Evolutionary conservation across 2,329 filamentous ascomycete genomes (phyloP).

Genomic region (Ophiocordyceps camponoti-floridani): DNA sequence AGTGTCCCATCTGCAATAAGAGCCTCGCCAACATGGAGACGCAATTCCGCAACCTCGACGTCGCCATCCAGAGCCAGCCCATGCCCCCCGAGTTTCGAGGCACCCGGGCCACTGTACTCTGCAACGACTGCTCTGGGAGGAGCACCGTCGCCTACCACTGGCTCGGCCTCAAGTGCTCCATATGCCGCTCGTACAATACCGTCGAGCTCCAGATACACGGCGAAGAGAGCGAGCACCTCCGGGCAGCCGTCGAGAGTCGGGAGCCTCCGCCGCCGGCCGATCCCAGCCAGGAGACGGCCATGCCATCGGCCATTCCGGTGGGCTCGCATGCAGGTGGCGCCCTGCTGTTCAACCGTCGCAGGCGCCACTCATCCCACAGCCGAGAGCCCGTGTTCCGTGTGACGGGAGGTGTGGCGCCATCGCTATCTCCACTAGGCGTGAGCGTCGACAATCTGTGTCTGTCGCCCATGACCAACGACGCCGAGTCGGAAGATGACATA

Average conservation of each 20-base stretch:
- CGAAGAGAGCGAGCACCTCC: constrained; percentile 11
- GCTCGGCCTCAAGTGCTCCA: constrained; percentile 77
- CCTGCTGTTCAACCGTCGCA: constrained; percentile 10
- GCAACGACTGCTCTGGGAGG: constrained; percentile 87
- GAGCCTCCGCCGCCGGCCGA: constrained; percentile 1
- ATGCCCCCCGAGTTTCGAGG: constrained; percentile 76
- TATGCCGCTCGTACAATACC: constrained; percentile 54
- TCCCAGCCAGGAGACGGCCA: constrained; percentile 1
- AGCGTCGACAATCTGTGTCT: constrained; percentile 9
- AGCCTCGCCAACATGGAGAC: constrained; percentile 96
- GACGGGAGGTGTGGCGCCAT: constrained; percentile 24
- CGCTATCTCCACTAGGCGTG: constrained; percentile 21
- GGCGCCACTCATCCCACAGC: constrained; percentile 21
- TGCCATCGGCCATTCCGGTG: constrained; percentile 7
- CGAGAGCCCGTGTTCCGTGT: constrained; percentile 13
- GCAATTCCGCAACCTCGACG: constrained; percentile 79
- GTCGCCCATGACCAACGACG: constrained; percentile 13
- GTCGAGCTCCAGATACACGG: constrained; percentile 45
- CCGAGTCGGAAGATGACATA: constrained; percentile 36
- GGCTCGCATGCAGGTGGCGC: constrained; percentile 1
- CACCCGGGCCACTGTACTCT: constrained; percentile 68
- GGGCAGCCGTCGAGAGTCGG: constrained; percentile 9
- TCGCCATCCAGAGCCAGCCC: constrained; percentile 72
- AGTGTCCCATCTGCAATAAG: constrained; percentile 91
- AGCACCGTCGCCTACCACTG: constrained; percentile 83